Evolutionary conservation across 1,284 basidiomycete species (phyloP), one percentile per base, ranked within the genome.

Genomic region (Fistulina hepatica): DNA sequence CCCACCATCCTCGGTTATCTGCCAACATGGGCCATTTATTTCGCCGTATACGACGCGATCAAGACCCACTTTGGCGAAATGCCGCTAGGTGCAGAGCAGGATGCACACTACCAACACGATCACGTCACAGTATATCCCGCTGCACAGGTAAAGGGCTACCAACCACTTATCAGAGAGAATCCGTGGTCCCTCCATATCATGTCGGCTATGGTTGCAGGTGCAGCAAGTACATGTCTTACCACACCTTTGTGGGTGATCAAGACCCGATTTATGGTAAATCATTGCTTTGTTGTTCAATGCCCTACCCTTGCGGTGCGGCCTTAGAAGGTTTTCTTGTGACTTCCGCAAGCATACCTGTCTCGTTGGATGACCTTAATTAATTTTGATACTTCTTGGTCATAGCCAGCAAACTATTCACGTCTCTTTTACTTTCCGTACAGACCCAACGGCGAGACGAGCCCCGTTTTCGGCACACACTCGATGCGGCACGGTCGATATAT

Each of bases 241-340:
- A 95, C 90, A 60, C 93, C 92, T 1, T 58, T 97, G 6, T 97
- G 92, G 92, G 89, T 97, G 28, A 91, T 97, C 58, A 95, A 95
- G 66, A 95, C 92, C 15, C 76, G 92, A 17, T 95, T 95, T 61
- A 94, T 95, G 93, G 91, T 93, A 54, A 52, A 73, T 65, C 30
- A 28, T 24, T 13, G n/a, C 12, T 26, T 36, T 33, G 39, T 40
- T 12, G 35, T 19, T 35, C 26, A 4, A n/a, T n/a, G n/a, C n/a
- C n/a, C n/a, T n/a, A n/a, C n/a, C 19, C 6, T 33, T 36, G 13
- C 20, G 23, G 20, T 33, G 10, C 16, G 34, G 19, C 40, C n/a
- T 22, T 11, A 10, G 15, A 24, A 17, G 11, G 25, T 15, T 36
- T 19, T 8, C 21, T 26, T 39, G n/a, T n/a, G n/a, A n/a, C n/a